These are phyloP conservation scores for Didymella sp. DNA, from an alignment of 2,329 filamentous ascomycete species.

Conservation along the genomic window DNA sequence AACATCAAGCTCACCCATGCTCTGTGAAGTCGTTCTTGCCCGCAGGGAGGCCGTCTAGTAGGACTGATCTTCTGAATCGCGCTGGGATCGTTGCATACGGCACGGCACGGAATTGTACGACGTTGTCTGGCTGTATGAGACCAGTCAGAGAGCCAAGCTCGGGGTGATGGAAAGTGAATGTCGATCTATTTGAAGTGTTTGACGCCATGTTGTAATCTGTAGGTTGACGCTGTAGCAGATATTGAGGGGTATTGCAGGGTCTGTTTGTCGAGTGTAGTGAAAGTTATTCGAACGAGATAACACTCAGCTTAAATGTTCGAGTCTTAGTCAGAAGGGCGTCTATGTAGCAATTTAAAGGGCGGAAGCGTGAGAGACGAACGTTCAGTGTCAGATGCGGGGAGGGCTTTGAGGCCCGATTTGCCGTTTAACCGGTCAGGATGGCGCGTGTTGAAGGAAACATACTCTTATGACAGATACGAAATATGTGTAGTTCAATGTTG, in stretches of 20 bases:
- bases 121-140: slow-evolving; percentile 25
- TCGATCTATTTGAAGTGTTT: neutral
- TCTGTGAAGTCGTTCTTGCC: slow-evolving; percentile 25
- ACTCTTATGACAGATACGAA: too few relatives aligned
- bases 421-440: neutral
- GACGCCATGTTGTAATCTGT: neutral
- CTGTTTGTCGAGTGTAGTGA: neutral
- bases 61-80: slow-evolving; percentile 33
- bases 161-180: slow-evolving; percentile 27
- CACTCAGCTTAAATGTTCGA: too few relatives aligned
- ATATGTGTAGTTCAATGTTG: too few relatives aligned
- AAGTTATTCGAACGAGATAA: neutral
- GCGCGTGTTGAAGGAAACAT: too few relatives aligned
- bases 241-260: too few relatives aligned
- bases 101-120: slow-evolving; percentile 36
- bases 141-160: slow-evolving; percentile 30
- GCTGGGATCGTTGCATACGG: slow-evolving; percentile 31
- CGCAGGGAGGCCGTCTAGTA: slow-evolving; percentile 12
- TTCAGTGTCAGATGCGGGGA: neutral
- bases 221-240: neutral
- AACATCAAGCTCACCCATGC: slow-evolving; percentile 19
- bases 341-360: neutral
- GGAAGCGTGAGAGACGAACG: neutral
- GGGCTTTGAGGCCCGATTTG: neutral
- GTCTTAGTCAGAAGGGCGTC: neutral